Evolutionary conservation across 2,329 filamentous ascomycete species (phyloP).

Genomic region (Aureobasidium vineae): DNA sequence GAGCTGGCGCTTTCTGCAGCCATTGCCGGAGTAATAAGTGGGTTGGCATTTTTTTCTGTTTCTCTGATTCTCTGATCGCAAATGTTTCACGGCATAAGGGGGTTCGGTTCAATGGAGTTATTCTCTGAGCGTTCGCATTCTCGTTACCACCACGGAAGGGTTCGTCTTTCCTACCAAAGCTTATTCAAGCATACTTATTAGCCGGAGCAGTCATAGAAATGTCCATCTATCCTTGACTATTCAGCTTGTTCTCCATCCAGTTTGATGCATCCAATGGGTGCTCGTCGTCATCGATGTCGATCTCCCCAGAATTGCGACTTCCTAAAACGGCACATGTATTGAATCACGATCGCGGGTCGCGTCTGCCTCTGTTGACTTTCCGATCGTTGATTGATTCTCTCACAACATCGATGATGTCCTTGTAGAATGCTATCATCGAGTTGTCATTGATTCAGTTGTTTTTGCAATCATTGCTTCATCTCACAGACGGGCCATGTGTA

Average conservation of each 20-base stretch:
- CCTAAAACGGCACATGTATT: constrained; percentile 3
- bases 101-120: neutral
- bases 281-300: neutral
- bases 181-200: neutral
- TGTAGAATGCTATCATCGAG: neutral
- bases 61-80: neutral
- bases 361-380: neutral
- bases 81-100: constrained; percentile 6
- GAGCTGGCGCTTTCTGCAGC: neutral
- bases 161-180: neutral
- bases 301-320: neutral
- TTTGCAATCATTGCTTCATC: neutral
- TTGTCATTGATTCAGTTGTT: neutral
- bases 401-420: neutral
- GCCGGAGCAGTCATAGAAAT: constrained; percentile 9
- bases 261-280: neutral
- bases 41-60: constrained; percentile 2
- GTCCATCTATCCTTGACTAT: neutral
- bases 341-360: constrained; percentile 3
- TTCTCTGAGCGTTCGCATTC: constrained; percentile 6
- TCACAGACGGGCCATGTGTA: neutral
- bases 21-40: constrained; percentile 2
- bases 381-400: neutral
- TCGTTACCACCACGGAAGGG: neutral
- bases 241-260: neutral